These are phyloP conservation scores for Tolypocladium sp. DNA, from an alignment of 2,329 filamentous ascomycete genomes.

Conservation along the genomic window DNA sequence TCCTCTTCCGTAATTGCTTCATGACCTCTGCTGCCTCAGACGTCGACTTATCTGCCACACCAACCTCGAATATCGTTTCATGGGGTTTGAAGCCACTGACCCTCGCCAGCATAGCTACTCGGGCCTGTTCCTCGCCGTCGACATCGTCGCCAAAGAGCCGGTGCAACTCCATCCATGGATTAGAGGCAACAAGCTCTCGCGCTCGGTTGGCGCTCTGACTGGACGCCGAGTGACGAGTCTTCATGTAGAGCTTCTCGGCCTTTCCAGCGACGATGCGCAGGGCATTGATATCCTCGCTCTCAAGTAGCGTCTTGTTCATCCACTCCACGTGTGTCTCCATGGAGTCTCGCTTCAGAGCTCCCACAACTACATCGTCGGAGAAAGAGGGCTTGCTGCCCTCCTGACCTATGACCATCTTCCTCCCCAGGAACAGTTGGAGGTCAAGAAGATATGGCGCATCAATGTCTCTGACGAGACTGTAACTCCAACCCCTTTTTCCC, in stretches of 20 bases:
- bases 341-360: constrained; percentile 61
- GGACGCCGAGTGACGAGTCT: constrained; percentile 83
- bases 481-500: constrained; percentile 87
- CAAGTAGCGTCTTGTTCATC: constrained; percentile 67
- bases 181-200: constrained; percentile 63
- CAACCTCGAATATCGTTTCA: constrained; percentile 96
- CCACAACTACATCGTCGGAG: constrained; percentile 75
- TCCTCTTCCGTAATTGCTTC: constrained; percentile 61
- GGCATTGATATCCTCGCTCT: constrained; percentile 62
- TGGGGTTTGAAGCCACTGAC: constrained; percentile 82
- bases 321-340: constrained; percentile 74
- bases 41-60: constrained; percentile 57
- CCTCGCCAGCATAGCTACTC: constrained; percentile 77
- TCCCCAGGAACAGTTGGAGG: constrained; percentile 88
- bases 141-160: constrained; percentile 68
- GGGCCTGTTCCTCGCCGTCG: constrained; percentile 56
- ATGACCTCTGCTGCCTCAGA: constrained; percentile 66
- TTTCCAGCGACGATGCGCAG: constrained; percentile 70
- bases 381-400: constrained; percentile 57
- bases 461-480: constrained; percentile 79
- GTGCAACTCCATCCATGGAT: constrained; percentile 67
- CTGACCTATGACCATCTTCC: constrained; percentile 68
- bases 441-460: constrained; percentile 91
- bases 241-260: constrained; percentile 87
- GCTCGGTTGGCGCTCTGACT: constrained; percentile 82